Percentiles rank a stretch among this genome's conserved stretches.
phyloP scores from a whole-genome alignment of 2,329 filamentous ascomycete species.

The Trichoderma hamatum region DNA sequence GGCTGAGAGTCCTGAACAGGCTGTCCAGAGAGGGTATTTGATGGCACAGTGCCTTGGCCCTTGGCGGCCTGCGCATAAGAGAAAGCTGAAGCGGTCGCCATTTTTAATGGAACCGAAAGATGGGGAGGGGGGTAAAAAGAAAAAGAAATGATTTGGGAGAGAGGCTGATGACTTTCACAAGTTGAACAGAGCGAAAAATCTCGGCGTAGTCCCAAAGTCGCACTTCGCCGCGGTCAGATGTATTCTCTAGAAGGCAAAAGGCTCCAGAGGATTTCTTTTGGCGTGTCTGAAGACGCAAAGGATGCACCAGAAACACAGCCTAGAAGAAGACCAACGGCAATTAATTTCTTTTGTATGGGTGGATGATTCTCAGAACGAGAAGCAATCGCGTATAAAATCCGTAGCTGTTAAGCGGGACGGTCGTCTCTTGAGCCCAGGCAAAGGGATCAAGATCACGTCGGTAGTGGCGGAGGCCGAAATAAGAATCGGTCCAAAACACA shows the following conservation, averaged over 20 bases:
- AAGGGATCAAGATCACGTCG: slow-evolving; percentile 29
- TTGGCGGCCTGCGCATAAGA: slow-evolving; percentile 97
- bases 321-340: background rate
- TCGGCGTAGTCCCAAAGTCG: slow-evolving; percentile 29
- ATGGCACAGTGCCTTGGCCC: slow-evolving; percentile 59
- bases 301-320: slow-evolving; percentile 4
- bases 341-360: background rate
- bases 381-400: slow-evolving; percentile 12
- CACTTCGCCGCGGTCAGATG: slow-evolving; percentile 29
- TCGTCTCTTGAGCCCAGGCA: slow-evolving; percentile 27
- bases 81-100: slow-evolving; percentile 66
- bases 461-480: slow-evolving; percentile 25
- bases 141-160: slow-evolving; percentile 35
- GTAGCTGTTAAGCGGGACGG: slow-evolving; percentile 26
- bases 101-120: slow-evolving; percentile 37
- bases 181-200: slow-evolving; percentile 25
- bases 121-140: slow-evolving; percentile 25
- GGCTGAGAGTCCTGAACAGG: slow-evolving; percentile 37
- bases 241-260: slow-evolving; percentile 4
- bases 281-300: background rate
- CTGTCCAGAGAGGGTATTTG: slow-evolving; percentile 35
- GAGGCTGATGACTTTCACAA: slow-evolving; percentile 29
- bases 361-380: slow-evolving; percentile 7
- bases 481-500: slow-evolving; percentile 15
- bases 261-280: background rate